A percentile compares a stretch with the other conserved stretches of the same genome.
Conservation (phyloP, 257 asterid species). For the Penstemon newberryi region DNA sequence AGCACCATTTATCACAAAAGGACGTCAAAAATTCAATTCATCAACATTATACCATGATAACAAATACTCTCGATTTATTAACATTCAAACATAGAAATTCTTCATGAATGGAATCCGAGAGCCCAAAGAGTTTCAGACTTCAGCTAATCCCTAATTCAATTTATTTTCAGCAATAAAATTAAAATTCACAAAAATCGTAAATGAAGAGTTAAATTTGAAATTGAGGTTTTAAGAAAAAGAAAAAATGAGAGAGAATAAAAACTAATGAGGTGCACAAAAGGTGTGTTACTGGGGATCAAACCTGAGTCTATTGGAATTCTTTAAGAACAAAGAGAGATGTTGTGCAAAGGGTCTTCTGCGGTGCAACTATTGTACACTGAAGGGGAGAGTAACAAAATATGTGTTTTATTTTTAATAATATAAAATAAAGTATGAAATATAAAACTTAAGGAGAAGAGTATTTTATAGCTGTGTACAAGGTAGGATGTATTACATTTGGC, state of each 20-base stretch:
- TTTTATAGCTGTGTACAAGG: no score
- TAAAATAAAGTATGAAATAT: no score
- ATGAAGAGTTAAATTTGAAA: constrained; percentile 14
- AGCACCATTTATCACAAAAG: constrained; percentile 12
- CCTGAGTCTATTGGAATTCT: constrained; percentile 31
- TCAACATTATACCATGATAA: constrained; percentile 11
- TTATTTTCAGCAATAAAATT: constrained; percentile 2
- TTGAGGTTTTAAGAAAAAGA: constrained; percentile 32
- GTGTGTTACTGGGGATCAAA: constrained; percentile 28
- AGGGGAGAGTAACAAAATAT: no score
- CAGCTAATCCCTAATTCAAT: constrained; percentile 22
- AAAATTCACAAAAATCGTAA: constrained; percentile 11
- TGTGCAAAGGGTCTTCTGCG: no score
- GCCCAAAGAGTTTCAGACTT: neutral
- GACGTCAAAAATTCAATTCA: neutral
- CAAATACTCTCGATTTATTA: neutral
- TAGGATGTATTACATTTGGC: no score
- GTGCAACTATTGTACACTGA: no score
- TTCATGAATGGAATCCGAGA: constrained; percentile 15
- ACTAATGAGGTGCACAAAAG: constrained; percentile 10
- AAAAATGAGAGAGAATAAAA: neutral
- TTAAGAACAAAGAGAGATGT: no score
- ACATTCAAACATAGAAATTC: constrained; percentile 12
- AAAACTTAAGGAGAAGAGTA: no score
- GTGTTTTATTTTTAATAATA: no score